phyloP scores from a whole-genome alignment of 192 early-diverging fungal genomes.

The Physocladia obscura region DNA sequence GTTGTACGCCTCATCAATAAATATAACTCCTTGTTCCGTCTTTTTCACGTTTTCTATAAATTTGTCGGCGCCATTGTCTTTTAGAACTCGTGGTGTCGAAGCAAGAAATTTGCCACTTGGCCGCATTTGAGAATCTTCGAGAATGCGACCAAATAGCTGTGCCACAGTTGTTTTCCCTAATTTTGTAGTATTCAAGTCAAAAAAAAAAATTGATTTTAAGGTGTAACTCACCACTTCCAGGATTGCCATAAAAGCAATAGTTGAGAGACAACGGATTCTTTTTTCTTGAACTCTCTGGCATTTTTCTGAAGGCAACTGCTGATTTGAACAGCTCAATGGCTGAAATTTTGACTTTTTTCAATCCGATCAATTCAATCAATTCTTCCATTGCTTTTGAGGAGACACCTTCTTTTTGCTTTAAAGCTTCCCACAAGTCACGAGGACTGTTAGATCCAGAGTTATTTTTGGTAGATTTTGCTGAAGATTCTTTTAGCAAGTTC shows the following conservation, averaged over 20 bases:
- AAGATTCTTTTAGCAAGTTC: neutral
- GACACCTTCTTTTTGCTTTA: conserved; percentile 25
- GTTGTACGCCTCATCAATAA: conserved; percentile 37
- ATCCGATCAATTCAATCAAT: conserved; percentile 27
- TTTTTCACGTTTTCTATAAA: conserved; percentile 26
- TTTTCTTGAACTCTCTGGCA: conserved; percentile 11
- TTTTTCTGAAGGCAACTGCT: conserved; percentile 27
- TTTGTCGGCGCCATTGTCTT: conserved; percentile 38
- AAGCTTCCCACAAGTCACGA: conserved; percentile 18
- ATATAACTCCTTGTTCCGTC: conserved; percentile 33
- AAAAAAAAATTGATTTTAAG: neutral
- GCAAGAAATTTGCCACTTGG: conserved; percentile 23
- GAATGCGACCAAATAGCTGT: conserved; percentile 33
- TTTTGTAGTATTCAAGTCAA: conserved; percentile 3
- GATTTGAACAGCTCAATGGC: conserved; percentile 34
- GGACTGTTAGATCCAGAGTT: neutral
- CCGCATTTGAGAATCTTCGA: conserved; percentile 32
- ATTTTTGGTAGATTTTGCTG: neutral
- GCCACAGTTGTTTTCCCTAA: conserved; percentile 40
- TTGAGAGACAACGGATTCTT: conserved; percentile 32
- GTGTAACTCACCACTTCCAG: conserved; percentile 32
- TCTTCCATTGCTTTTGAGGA: conserved; percentile 34
- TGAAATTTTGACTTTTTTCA: conserved; percentile 31
- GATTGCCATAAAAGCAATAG: conserved; percentile 37
- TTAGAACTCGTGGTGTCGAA: conserved; percentile 23